These are phyloP conservation scores for Salix udensis DNA, from an alignment of 345 rosid species.

Conservation along the genomic window DNA sequence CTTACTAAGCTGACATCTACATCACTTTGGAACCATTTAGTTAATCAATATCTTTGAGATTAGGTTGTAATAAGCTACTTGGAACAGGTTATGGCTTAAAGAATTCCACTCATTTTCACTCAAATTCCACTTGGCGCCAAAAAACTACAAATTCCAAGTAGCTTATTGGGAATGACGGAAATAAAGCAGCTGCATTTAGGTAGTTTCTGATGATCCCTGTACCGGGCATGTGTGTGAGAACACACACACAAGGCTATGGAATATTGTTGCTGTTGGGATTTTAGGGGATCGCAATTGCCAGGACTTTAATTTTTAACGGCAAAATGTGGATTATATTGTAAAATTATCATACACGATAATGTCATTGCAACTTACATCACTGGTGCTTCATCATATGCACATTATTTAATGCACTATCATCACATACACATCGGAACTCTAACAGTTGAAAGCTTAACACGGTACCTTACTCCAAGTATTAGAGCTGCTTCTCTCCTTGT, in stretches of 20 bases:
- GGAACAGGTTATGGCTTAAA: background rate
- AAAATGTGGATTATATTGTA: background rate
- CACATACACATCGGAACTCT: background rate
- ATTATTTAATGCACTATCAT: background rate
- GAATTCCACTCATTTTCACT: too few species aligned
- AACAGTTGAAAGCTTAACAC: background rate
- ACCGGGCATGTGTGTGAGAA: background rate
- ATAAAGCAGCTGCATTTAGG: background rate
- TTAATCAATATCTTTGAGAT: background rate
- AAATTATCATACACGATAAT: background rate
- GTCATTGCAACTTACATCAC: background rate
- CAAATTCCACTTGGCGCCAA: background rate
- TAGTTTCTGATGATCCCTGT: background rate
- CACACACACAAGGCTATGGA: background rate
- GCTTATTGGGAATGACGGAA: too few species aligned
- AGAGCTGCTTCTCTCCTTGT: slow-evolving; percentile 38
- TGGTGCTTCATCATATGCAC: background rate
- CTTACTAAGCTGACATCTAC: background rate
- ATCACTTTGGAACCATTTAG: background rate
- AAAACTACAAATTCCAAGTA: background rate
- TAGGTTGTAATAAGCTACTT: background rate
- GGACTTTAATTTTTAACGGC: background rate
- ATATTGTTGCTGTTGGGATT: background rate
- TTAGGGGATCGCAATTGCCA: background rate
- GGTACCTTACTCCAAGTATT: slow-evolving; percentile 38